phyloP scores from a whole-genome alignment of 2,329 filamentous ascomycete genomes.

The Cordyceps javanica region DNA sequence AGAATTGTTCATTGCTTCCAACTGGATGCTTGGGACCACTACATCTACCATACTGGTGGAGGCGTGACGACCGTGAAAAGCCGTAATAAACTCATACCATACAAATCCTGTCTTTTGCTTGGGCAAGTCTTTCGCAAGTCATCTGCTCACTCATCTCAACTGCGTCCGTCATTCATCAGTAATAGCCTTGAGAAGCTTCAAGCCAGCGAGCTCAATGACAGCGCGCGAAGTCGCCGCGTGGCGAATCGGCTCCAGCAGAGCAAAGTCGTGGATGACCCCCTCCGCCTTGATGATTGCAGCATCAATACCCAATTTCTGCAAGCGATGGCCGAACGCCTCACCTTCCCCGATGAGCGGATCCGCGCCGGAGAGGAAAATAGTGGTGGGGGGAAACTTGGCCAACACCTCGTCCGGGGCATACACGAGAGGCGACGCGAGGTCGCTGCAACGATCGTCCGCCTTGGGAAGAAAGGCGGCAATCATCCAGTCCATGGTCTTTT shows the following conservation, averaged over 20 bases:
- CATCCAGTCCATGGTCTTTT: neutral
- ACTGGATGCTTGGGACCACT: no score
- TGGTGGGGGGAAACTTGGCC: neutral
- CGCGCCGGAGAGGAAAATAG: neutral
- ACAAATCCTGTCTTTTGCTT: no score
- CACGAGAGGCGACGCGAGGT: neutral
- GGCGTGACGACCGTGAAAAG: no score
- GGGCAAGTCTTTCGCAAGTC: no score
- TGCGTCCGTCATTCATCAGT: neutral
- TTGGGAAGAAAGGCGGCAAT: neutral
- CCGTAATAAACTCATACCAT: no score
- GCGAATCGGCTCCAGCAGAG: neutral
- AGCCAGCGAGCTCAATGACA: neutral
- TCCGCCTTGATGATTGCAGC: neutral
- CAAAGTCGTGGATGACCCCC: neutral
- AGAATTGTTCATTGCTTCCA: no score
- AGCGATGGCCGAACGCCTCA: neutral
- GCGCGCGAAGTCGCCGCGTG: neutral
- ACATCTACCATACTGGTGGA: no score
- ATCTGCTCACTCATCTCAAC: no score
- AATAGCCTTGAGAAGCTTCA: neutral
- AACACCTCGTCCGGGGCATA: neutral
- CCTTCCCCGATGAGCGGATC: neutral
- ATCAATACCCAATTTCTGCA: neutral
- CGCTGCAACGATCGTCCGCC: neutral